A percentile compares a stretch with the other conserved stretches of the same genome.
phyloP scores from a whole-genome alignment of 2,329 filamentous ascomycete species.

The Dactylellina drechsleri region DNA sequence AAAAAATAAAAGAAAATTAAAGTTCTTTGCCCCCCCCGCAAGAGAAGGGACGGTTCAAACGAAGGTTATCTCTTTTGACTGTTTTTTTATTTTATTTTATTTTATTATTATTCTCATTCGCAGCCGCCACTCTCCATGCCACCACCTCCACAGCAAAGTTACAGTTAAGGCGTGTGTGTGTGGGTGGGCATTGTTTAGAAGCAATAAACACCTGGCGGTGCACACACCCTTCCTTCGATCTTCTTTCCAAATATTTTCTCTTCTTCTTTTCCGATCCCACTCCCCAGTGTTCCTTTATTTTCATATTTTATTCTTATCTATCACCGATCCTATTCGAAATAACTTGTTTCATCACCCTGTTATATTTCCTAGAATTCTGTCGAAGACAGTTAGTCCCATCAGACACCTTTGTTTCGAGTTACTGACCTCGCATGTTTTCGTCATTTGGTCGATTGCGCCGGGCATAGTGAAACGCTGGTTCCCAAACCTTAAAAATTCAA shows the following conservation, averaged over 20 bases:
- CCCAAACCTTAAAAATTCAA: conserved; percentile 46
- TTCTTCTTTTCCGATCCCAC: conserved; percentile 17
- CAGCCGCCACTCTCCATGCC: conserved; percentile 53
- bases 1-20: conserved; percentile 43
- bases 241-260: conserved; percentile 40
- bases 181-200: conserved; percentile 18
- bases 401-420: conserved; percentile 52
- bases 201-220: conserved; percentile 55
- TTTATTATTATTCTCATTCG: conserved; percentile 17
- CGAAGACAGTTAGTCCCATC: conserved; percentile 25
- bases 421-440: conserved; percentile 54
- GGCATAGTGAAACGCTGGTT: conserved; percentile 54
- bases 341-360: conserved; percentile 33
- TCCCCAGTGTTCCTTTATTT: conserved; percentile 29
- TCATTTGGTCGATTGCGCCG: conserved; percentile 52
- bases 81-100: not conserved
- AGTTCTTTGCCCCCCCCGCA: conserved; percentile 46
- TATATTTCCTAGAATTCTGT: conserved; percentile 22
- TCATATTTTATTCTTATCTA: conserved; percentile 5
- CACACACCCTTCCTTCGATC: conserved; percentile 29
- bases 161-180: conserved; percentile 19
- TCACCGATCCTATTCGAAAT: too few relatives aligned
- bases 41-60: conserved; percentile 28
- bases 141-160: conserved; percentile 45
- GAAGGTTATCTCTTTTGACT: conserved; percentile 22